Base-by-base conservation (phyloP, 169 alveolate genomes). In the Plasmodium gaboni region DNA sequence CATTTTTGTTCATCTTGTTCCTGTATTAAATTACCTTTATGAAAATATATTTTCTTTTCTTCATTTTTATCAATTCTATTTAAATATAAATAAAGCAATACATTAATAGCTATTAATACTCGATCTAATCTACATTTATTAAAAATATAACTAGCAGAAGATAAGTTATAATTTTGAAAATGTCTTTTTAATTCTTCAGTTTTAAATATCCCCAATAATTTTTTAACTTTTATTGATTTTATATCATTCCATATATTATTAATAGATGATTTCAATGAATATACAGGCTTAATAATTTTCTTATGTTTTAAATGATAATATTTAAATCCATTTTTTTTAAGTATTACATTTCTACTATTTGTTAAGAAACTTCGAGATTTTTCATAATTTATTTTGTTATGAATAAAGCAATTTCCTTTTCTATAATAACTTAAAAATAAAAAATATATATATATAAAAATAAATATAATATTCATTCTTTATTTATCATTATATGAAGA, bases 111-210 rank as follows among this genome's bases (percentile, higher is more conserved):
- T 80, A 80, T 80, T 17, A 83, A 32, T 83, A 83, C 17, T 55
- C 91, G 55, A 83, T 83, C 91, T 71, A 83, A 57, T 28, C 69
- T 83, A 53, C 91, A 83, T 61, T 68, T 83, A 67, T 83, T 83
- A 83, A 83, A 83, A 53, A 83, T 19, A 57, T 64, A 71, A 55
- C 17, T 83, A 51, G 19, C 55, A 22, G 10, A 55, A 61, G 50
- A 83, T 46, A 38, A 26, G 38, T 68, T 68, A 22, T 59, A 32
- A 53, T 67, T 68, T 15, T 32, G 80, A 83, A 83, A 48, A 19
- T 32, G n/a, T 19, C 24, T 55, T 46, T 68, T 83, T 19, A 83
- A 50, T 64, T 48, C 42, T 44, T 68, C 12, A 60, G 13, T 38
- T 68, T 64, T 19, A 13, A 67, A 51, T 42, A 68, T 19, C n/a